phyloP scores from a whole-genome alignment of 345 rosid genomes.

The Boechera divaricarpa region DNA sequence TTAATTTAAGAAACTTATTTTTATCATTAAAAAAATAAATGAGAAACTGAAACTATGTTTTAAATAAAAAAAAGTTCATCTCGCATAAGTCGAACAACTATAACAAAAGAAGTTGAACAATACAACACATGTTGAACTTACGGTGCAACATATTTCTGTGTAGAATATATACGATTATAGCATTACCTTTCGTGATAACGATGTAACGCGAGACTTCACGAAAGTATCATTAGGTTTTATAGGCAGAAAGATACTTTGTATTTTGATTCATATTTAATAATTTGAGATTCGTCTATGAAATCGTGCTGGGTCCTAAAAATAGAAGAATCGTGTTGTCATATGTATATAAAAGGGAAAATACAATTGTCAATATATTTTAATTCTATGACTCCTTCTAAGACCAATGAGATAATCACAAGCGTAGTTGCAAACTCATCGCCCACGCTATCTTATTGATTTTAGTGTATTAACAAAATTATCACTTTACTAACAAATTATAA shows the following conservation, averaged over 20 bases:
- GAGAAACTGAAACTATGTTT: not conserved
- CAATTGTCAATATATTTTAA: not conserved
- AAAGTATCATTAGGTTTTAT: not conserved
- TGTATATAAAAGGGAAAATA: not conserved
- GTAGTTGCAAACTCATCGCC: not conserved
- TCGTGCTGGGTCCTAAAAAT: not conserved
- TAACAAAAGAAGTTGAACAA: not conserved
- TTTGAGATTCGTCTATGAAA: not conserved
- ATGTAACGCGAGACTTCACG: not conserved
- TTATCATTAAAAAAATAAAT: not conserved
- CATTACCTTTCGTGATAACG: not conserved
- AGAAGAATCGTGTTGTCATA: not conserved
- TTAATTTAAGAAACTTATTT: not conserved
- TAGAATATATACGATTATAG: not conserved
- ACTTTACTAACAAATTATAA: not conserved
- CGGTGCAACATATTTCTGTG: not conserved
- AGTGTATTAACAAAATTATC: not conserved
- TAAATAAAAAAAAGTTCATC: not conserved
- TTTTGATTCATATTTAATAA: not conserved
- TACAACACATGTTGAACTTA: not conserved
- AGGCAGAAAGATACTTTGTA: not conserved
- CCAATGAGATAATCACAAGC: not conserved
- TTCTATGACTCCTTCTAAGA: not conserved
- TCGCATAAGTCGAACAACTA: not conserved
- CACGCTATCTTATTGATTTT: not conserved